A percentile compares a stretch with the other conserved stretches of the same genome.
Evolutionary conservation across 345 rosid species (phyloP).

Genomic region (Linum trigynum): DNA sequence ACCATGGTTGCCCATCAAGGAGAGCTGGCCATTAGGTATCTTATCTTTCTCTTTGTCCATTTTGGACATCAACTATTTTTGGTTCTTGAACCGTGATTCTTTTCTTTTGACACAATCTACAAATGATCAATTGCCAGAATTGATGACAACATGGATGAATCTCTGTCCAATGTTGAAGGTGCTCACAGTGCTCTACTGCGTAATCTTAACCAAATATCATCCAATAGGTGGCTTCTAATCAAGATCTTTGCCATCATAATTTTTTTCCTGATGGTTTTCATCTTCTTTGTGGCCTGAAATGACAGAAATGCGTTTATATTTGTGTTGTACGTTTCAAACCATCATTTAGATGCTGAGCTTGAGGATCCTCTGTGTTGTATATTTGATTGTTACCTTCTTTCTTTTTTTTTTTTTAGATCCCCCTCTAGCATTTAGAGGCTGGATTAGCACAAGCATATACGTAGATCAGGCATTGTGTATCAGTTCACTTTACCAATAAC

Average conservation of each 20-base stretch:
- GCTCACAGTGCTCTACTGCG: slow-evolving; percentile 65
- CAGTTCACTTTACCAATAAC: neutral
- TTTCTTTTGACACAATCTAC: neutral
- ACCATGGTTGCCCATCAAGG: slow-evolving; percentile 90
- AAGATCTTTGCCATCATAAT: slow-evolving; percentile 74
- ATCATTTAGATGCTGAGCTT: neutral
- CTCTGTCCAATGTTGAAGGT: slow-evolving; percentile 73
- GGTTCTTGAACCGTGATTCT: neutral
- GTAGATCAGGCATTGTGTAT: slow-evolving; percentile 1
- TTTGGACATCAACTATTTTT: neutral
- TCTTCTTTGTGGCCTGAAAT: slow-evolving; percentile 62
- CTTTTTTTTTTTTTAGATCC: neutral
- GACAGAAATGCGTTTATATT: neutral
- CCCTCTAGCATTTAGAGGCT: too few species aligned
- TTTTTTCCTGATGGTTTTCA: slow-evolving; percentile 51
- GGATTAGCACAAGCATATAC: slow-evolving; percentile 3
- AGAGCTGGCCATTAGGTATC: slow-evolving; percentile 76
- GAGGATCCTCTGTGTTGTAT: slow-evolving; percentile 14
- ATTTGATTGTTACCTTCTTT: slow-evolving; percentile 8
- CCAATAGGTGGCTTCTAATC: slow-evolving; percentile 91
- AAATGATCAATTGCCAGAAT: slow-evolving; percentile 40
- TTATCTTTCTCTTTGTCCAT: neutral
- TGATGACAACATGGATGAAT: slow-evolving; percentile 89
- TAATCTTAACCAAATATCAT: slow-evolving; percentile 69
- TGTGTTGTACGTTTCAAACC: neutral